Base-by-base conservation (phyloP, 1,284 basidiomycete species). In the Vanrija sp. region DNA sequence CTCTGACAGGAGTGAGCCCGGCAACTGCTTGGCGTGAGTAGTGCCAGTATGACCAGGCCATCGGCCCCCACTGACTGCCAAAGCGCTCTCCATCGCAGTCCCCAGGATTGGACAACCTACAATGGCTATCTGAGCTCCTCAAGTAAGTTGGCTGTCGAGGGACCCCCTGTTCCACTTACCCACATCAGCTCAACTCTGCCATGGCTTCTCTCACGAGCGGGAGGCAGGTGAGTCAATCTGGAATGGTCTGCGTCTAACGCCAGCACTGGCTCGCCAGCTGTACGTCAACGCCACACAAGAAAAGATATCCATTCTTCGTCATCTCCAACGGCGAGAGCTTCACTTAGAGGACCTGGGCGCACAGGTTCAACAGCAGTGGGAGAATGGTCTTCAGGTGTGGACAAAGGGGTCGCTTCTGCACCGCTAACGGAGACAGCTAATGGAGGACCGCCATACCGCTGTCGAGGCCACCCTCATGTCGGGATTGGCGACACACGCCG, bases 61-160 rank as follows among this genome's bases (percentile, higher is more conserved):
- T 14, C 8, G 10, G 20, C 16, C 6, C 27, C 6, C 18, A 39
- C 44, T 51, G 35, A 46, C 25, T 36, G 53, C 15, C 16, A n/a
- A 18, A 76, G 75, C 6, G 66, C 72, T 2, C 48, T 76, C 2
- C 71, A 75, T 56, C 63, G 75, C 16, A 75, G 72, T 49, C 68
- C 72, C 1, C 75, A 76, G 47, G 75, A 76, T 49, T 76, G 73
- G 73, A 69, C 60, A 15, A 71, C 65, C 10, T 76, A 73, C 51
- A 73, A 73, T 36, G 62, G 57, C 0, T 76, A 67, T 46, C 51
- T 75, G n/a, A 65, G 69, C 27, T 68, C 73, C 44, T 65, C 73
- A 0, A 68, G 75, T 75, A 35, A 52, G 71, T 57, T 18, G 9
- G 23, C 14, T 19, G 14, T 12, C 10, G n/a, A 6, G 6, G 3